Evolutionary conservation across 2,329 filamentous ascomycete species (phyloP).

Genomic region (Colletotrichum spinosum): DNA sequence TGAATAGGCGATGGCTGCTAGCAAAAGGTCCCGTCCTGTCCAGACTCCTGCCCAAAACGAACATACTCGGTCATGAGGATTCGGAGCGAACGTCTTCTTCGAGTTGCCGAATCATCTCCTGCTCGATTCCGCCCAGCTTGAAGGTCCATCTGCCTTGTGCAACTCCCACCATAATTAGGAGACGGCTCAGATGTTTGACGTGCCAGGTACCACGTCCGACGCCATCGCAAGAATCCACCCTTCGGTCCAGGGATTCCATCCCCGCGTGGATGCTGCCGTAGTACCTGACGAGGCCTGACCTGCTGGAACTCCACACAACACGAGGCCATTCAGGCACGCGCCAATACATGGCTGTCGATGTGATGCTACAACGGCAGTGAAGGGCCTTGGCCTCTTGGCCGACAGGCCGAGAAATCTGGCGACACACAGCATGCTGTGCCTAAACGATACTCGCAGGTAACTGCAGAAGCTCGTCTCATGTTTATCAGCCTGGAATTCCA

Average conservation of each 20-base stretch:
- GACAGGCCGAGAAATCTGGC: neutral
- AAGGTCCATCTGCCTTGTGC: neutral
- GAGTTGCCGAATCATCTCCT: neutral
- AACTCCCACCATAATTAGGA: neutral
- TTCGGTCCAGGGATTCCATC: conserved; percentile 78
- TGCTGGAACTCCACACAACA: conserved; percentile 21
- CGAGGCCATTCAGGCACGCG: conserved; percentile 30
- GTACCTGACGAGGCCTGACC: conserved; percentile 3
- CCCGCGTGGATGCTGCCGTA: conserved; percentile 71
- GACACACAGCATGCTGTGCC: too few species aligned
- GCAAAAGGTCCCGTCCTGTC: conserved; percentile 31
- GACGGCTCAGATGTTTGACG: conserved; percentile 3
- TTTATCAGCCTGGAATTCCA: neutral
- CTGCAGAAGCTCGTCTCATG: neutral
- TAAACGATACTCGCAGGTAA: too few species aligned
- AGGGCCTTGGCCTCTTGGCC: conserved; percentile 29
- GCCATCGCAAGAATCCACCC: conserved; percentile 70
- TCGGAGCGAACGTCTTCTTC: neutral
- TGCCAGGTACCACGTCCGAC: conserved; percentile 20
- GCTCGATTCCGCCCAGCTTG: neutral
- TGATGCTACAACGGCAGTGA: conserved; percentile 20
- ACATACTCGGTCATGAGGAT: neutral
- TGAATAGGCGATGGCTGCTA: conserved; percentile 24
- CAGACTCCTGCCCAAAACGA: conserved; percentile 23
- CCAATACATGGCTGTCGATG: conserved; percentile 9